Conservation (phyloP, 768 basidiomycete species). For the Rhodosporidiobolus sp. region DNA sequence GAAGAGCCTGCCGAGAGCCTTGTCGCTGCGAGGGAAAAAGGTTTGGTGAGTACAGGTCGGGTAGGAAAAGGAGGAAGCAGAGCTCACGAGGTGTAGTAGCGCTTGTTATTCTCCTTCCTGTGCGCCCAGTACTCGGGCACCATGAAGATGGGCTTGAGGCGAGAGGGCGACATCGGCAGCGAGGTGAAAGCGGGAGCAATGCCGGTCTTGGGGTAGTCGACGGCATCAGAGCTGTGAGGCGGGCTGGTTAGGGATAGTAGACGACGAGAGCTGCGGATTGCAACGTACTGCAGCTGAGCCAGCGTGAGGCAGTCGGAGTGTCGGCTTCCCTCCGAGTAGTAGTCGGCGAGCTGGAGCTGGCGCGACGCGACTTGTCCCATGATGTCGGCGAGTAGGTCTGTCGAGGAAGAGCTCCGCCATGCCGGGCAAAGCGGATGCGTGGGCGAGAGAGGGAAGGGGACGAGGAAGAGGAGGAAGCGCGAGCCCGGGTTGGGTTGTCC, state of each 20-base stretch:
- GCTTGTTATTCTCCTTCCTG: background rate
- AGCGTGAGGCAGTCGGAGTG: constrained; percentile 5
- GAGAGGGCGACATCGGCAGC: constrained; percentile 5
- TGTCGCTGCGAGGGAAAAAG: constrained; percentile 1
- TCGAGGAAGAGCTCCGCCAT: background rate
- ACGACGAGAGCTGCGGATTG: background rate
- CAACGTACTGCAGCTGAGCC: constrained; percentile 14
- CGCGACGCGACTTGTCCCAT: constrained; percentile 13
- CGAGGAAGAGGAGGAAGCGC: background rate
- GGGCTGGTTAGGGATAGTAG: background rate
- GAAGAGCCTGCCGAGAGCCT: constrained; percentile 24
- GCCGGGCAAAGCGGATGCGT: background rate
- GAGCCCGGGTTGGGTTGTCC: too few species aligned
- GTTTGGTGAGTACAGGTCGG: background rate
- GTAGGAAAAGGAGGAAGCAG: too few species aligned
- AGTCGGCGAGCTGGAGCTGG: constrained; percentile 20
- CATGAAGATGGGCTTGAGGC: constrained; percentile 19
- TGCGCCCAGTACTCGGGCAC: background rate
- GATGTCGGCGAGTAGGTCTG: constrained; percentile 24
- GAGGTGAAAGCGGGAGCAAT: background rate
- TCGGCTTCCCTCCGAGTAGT: background rate
- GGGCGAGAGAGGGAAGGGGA: constrained; percentile 19
- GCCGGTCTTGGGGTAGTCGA: constrained; percentile 31
- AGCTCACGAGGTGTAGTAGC: constrained; percentile 3
- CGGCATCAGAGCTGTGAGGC: constrained; percentile 12